phyloP scores from a whole-genome alignment of 208 protist genomes.

The Crithidia sp. region DNA sequence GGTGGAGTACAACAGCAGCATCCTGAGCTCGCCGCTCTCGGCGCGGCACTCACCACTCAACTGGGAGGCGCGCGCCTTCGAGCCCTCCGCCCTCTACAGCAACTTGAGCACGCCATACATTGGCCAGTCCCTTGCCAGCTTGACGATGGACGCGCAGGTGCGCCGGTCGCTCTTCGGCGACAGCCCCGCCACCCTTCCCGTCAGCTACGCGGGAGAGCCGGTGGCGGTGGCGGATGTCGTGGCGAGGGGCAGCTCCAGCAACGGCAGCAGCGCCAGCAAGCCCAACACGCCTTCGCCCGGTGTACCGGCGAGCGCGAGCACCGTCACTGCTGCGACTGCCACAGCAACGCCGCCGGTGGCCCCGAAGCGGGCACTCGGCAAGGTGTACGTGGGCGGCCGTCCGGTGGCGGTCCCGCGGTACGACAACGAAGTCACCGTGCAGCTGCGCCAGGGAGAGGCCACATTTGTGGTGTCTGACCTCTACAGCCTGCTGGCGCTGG shows the following conservation, averaged over 20 bases:
- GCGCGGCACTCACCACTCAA: constrained; percentile 25
- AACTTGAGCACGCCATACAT: constrained; percentile 26
- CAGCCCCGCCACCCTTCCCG: constrained; percentile 15
- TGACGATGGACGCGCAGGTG: constrained; percentile 19
- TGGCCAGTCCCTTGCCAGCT: constrained; percentile 18
- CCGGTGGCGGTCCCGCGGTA: constrained; percentile 53
- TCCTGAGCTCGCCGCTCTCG: constrained; percentile 28
- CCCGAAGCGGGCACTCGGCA: constrained; percentile 39
- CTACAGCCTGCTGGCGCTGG: constrained; percentile 41
- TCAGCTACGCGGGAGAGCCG: neutral
- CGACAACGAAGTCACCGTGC: constrained; percentile 63
- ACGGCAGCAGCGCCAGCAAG: neutral
- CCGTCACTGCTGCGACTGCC: neutral
- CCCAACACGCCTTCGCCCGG: neutral
- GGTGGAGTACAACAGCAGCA: constrained; percentile 31
- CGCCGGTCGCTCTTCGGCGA: constrained; percentile 24
- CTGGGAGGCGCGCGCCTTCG: constrained; percentile 33
- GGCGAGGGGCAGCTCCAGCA: neutral
- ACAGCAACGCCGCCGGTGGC: neutral
- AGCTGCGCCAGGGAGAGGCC: constrained; percentile 51
- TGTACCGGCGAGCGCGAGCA: neutral
- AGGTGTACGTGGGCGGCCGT: constrained; percentile 60
- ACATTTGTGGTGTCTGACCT: constrained; percentile 62
- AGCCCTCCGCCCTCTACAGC: constrained; percentile 29
- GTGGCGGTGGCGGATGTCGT: neutral